These are phyloP conservation scores for Pyrenula massariospora DNA, from an alignment of 495 filamentous ascomycete genomes.

Conservation along the genomic window DNA sequence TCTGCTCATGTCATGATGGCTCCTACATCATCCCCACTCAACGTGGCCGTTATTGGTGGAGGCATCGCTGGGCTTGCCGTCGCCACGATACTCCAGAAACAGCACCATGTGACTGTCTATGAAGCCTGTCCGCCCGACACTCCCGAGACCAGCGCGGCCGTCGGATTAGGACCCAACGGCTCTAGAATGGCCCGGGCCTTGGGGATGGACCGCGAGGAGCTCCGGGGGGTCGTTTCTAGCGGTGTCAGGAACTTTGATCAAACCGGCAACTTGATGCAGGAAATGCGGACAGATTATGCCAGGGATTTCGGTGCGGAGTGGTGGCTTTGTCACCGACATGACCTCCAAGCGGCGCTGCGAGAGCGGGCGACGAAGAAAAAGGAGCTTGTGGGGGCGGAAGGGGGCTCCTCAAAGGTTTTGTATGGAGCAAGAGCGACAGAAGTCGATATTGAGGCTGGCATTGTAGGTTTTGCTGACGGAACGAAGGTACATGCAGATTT, in stretches of 20 bases:
- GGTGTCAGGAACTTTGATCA: too few species aligned
- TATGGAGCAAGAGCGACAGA: too few species aligned
- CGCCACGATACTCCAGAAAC: slow-evolving; percentile 13
- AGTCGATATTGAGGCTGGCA: slow-evolving; percentile 3
- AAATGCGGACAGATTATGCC: slow-evolving; percentile 7
- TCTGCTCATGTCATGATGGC: too few species aligned
- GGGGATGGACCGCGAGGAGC: slow-evolving; percentile 9
- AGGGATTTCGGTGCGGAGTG: neutral
- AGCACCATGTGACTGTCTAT: slow-evolving; percentile 15
- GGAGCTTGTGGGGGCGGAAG: too few species aligned
- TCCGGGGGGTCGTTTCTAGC: too few species aligned
- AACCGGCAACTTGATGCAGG: too few species aligned
- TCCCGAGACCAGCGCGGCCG: slow-evolving; percentile 9
- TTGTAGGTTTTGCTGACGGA: slow-evolving; percentile 2
- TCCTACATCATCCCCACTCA: slow-evolving; percentile 10
- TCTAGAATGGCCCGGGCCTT: slow-evolving; percentile 12
- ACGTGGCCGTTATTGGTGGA: slow-evolving; percentile 13
- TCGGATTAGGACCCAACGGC: slow-evolving; percentile 12
- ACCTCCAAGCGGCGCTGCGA: too few species aligned
- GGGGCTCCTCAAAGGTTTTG: too few species aligned
- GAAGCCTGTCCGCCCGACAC: slow-evolving; percentile 13
- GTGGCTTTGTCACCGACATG: too few species aligned
- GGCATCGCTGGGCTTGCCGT: slow-evolving; percentile 13
- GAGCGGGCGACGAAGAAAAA: too few species aligned
- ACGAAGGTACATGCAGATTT: slow-evolving; percentile 1